Conservation (phyloP, 345 rosid genomes). For the Bruguiera gymnorhiza region DNA sequence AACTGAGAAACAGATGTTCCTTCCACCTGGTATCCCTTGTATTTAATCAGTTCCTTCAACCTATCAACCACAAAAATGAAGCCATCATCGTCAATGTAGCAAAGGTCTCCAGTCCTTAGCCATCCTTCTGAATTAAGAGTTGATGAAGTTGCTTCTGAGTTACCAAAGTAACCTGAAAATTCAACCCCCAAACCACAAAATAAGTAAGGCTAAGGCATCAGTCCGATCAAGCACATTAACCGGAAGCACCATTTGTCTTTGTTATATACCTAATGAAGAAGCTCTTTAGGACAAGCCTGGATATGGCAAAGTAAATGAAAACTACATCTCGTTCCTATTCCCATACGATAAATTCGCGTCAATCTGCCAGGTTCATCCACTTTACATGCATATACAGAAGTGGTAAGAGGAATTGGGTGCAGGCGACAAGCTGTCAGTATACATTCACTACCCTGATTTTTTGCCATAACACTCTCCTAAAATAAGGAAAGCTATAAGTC, state of each 20-base stretch:
- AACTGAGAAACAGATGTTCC: background rate
- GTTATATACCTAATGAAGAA: too few relatives aligned
- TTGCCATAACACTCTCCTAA: too few relatives aligned
- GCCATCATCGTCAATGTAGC: constrained; percentile 83
- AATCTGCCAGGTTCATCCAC: too few relatives aligned
- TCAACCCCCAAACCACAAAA: background rate
- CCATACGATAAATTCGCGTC: too few relatives aligned
- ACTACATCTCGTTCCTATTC: too few relatives aligned
- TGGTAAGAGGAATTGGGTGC: too few relatives aligned
- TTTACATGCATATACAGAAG: too few relatives aligned
- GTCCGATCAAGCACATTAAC: background rate
- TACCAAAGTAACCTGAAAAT: constrained; percentile 68
- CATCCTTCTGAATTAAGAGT: constrained; percentile 84
- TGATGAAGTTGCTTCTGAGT: constrained; percentile 68
- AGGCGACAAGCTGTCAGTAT: too few relatives aligned
- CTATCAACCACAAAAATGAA: constrained; percentile 81
- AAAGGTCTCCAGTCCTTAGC: constrained; percentile 93
- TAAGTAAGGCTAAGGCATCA: background rate
- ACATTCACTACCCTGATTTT: too few relatives aligned
- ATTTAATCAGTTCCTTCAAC: constrained; percentile 88
- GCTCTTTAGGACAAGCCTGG: too few relatives aligned
- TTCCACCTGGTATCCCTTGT: constrained; percentile 86
- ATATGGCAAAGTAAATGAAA: too few relatives aligned
- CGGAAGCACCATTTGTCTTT: background rate
- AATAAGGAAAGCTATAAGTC: too few relatives aligned